A percentile compares a stretch with the other conserved stretches of the same genome.
Conservation (phyloP, 495 filamentous ascomycete genomes). For the Penicillium lividum region DNA sequence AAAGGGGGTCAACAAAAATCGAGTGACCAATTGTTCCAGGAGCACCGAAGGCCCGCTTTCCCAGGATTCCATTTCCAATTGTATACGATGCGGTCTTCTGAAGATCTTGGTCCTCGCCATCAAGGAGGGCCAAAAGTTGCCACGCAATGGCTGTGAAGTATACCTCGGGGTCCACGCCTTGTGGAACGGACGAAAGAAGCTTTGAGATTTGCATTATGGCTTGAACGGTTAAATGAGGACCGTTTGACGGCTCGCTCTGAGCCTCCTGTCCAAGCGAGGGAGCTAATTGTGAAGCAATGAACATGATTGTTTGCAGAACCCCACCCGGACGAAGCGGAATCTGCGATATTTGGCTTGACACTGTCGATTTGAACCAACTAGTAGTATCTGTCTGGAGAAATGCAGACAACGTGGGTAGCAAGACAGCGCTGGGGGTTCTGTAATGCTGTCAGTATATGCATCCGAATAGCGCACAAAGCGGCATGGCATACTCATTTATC, state of each 20-base stretch:
- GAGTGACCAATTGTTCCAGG: conserved; percentile 70
- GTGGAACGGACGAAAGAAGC: conserved; percentile 63
- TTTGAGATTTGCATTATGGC: conserved; percentile 66
- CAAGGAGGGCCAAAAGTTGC: conserved; percentile 66
- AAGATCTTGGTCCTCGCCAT: conserved; percentile 65
- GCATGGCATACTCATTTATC: conserved; percentile 44
- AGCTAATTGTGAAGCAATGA: conserved; percentile 62
- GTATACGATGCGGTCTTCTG: conserved; percentile 68
- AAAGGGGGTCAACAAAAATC: conserved; percentile 65
- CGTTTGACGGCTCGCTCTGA: conserved; percentile 39
- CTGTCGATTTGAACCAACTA: conserved; percentile 46
- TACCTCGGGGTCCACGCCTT: conserved; percentile 51
- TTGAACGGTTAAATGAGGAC: conserved; percentile 70
- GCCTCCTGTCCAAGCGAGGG: conserved; percentile 43
- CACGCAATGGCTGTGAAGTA: conserved; percentile 68
- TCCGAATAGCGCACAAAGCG: background rate
- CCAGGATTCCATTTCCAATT: conserved; percentile 72
- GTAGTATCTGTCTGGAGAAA: conserved; percentile 49
- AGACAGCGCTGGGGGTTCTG: conserved; percentile 42
- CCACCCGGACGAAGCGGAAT: conserved; percentile 67
- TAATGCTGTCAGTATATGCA: conserved; percentile 18
- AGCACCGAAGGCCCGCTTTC: conserved; percentile 64
- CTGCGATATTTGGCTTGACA: conserved; percentile 57
- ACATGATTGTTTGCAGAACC: conserved; percentile 69
- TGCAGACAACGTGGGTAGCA: conserved; percentile 48